A percentile compares a stretch with the other conserved stretches of the same genome.
Conservation (phyloP, 345 rosid species). For the Geranium rotundifolium region DNA sequence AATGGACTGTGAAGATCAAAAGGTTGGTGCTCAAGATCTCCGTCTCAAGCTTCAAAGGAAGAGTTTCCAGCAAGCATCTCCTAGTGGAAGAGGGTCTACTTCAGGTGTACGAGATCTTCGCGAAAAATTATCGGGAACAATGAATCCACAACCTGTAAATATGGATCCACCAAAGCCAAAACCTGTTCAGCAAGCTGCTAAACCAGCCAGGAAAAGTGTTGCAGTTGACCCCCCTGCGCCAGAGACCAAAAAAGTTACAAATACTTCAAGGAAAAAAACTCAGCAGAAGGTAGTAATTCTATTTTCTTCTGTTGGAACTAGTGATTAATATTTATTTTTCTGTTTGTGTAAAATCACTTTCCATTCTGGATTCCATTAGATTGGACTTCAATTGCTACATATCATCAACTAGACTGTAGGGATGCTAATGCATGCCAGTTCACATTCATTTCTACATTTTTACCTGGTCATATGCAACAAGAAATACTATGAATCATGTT, state of each 20-base stretch:
- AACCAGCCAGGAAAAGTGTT: conserved; percentile 45
- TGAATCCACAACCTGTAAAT: conserved; percentile 42
- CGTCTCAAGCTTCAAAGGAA: conserved; percentile 85
- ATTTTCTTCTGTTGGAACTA: neutral
- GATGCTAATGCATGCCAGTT: neutral
- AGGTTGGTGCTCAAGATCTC: conserved; percentile 68
- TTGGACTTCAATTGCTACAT: neutral
- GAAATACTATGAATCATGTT: neutral
- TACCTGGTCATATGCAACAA: neutral
- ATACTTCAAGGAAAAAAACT: conserved; percentile 33
- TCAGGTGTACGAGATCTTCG: conserved; percentile 66
- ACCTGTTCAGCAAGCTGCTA: conserved; percentile 38
- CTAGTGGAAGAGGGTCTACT: conserved; percentile 37
- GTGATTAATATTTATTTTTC: neutral
- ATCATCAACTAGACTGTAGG: neutral
- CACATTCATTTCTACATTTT: neutral
- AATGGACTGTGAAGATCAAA: conserved; percentile 51
- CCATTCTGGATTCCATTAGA: neutral
- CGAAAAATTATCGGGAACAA: conserved; percentile 80
- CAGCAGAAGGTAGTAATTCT: conserved; percentile 31
- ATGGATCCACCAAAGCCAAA: conserved; percentile 40
- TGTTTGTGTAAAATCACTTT: neutral
- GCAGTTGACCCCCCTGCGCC: conserved; percentile 44
- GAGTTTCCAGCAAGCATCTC: conserved; percentile 22
- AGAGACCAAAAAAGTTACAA: conserved; percentile 43